Evolutionary conservation across 768 basidiomycete species (phyloP).

Genomic region (Lactarius hengduanensis): DNA sequence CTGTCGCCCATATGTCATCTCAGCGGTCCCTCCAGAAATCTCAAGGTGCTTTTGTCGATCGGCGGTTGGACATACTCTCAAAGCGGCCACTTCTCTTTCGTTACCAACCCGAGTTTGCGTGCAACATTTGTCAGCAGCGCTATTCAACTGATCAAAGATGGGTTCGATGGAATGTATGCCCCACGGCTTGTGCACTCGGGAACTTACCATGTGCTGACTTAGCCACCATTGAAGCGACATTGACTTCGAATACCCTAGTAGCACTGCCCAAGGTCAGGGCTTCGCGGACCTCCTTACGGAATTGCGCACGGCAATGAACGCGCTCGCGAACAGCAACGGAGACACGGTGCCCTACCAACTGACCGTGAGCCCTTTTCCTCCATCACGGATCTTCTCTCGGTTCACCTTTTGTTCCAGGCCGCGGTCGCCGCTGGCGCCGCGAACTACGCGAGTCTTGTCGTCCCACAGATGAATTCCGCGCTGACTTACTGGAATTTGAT

Average conservation of each 20-base stretch:
- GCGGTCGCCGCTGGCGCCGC: slow-evolving; percentile 63
- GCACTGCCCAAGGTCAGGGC: slow-evolving; percentile 56
- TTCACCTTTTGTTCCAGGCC: slow-evolving; percentile 35
- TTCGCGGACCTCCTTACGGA: slow-evolving; percentile 64
- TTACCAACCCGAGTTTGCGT: slow-evolving; percentile 49
- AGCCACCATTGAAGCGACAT: slow-evolving; percentile 48
- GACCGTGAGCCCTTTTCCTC: slow-evolving; percentile 37
- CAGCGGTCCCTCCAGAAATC: slow-evolving; percentile 35
- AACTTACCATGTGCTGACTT: background rate
- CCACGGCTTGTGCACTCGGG: background rate
- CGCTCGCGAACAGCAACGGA: slow-evolving; percentile 56
- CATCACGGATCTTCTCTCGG: background rate
- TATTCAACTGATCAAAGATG: slow-evolving; percentile 65
- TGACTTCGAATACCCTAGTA: slow-evolving; percentile 77
- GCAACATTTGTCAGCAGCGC: slow-evolving; percentile 60
- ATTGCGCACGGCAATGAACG: slow-evolving; percentile 61
- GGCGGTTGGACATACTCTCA: slow-evolving; percentile 75
- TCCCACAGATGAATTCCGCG: slow-evolving; percentile 63
- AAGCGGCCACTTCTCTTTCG: slow-evolving; percentile 63
- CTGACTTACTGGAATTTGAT: slow-evolving; percentile 82
- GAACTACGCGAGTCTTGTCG: slow-evolving; percentile 56
- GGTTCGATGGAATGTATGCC: slow-evolving; percentile 70
- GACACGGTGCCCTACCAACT: slow-evolving; percentile 59
- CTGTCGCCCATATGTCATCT: background rate
- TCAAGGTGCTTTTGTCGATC: slow-evolving; percentile 53